phyloP scores from a whole-genome alignment of 768 basidiomycete species.

The Tricholomella constricta region DNA sequence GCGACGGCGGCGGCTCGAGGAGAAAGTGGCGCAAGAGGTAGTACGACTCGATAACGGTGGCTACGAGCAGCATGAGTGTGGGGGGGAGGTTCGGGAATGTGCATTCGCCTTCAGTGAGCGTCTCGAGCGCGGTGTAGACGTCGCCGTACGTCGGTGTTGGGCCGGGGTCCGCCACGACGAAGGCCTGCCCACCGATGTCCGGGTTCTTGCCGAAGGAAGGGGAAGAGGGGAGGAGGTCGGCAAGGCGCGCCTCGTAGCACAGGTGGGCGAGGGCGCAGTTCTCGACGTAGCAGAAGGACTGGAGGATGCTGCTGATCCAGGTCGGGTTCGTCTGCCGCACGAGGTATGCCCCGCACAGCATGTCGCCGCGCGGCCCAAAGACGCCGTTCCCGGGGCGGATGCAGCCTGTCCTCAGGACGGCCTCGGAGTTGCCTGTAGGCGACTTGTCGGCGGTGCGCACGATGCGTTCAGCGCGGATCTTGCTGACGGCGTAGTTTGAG shows the following conservation, averaged over 20 bases:
- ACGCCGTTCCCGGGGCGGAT: constrained; percentile 80
- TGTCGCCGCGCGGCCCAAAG: constrained; percentile 76
- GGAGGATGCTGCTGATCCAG: constrained; percentile 59
- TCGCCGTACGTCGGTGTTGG: constrained; percentile 66
- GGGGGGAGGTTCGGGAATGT: constrained; percentile 58
- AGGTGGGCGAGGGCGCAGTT: constrained; percentile 75
- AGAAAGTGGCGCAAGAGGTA: constrained; percentile 50
- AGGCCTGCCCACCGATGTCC: constrained; percentile 75
- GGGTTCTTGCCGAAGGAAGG: constrained; percentile 43
- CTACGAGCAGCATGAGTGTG: constrained; percentile 64
- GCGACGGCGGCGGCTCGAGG: constrained; percentile 21
- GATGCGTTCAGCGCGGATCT: constrained; percentile 54
- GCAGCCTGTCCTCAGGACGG: constrained; percentile 63
- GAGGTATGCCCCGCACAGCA: constrained; percentile 66
- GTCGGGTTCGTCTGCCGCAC: constrained; percentile 59
- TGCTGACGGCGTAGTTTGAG: constrained; percentile 78
- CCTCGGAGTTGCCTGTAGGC: constrained; percentile 20
- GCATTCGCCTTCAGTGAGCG: constrained; percentile 58
- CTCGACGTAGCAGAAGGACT: constrained; percentile 74
- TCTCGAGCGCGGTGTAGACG: constrained; percentile 53
- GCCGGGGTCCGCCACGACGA: constrained; percentile 66
- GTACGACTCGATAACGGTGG: constrained; percentile 58
- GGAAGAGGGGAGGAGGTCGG: constrained; percentile 41
- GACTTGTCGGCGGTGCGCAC: constrained; percentile 41
- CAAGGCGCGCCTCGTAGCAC: constrained; percentile 69